A percentile compares a stretch with the other conserved stretches of the same genome.
Evolutionary conservation across 2,329 filamentous ascomycete genomes (phyloP).

Genomic region (Alternaria gansuensis): DNA sequence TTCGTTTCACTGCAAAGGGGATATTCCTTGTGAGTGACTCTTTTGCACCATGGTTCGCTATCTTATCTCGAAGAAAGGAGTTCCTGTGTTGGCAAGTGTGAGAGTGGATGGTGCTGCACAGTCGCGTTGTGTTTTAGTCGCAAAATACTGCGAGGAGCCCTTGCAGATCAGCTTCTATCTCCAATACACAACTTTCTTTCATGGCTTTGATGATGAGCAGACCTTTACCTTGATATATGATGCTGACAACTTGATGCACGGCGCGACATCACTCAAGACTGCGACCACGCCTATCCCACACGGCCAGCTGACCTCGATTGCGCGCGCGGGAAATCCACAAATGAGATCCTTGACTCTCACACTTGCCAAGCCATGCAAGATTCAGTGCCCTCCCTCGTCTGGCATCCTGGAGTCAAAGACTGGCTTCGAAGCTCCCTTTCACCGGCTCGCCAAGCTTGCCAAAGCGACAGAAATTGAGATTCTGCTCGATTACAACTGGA

Average conservation of each 20-base stretch:
- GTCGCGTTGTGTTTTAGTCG: slow-evolving; percentile 18
- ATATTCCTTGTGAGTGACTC: slow-evolving; percentile 17
- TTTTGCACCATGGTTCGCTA: slow-evolving; percentile 12
- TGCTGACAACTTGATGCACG: slow-evolving; percentile 29
- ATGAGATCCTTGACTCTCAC: slow-evolving; percentile 19
- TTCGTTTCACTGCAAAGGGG: slow-evolving; percentile 15
- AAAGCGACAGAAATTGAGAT: slow-evolving; percentile 24
- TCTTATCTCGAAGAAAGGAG: slow-evolving; percentile 21
- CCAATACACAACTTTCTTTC: slow-evolving; percentile 18
- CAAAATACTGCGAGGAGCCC: slow-evolving; percentile 20
- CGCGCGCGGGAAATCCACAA: slow-evolving; percentile 24
- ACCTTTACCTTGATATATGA: slow-evolving; percentile 30
- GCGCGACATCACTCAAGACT: slow-evolving; percentile 14
- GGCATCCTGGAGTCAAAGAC: slow-evolving; percentile 11
- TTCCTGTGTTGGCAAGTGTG: slow-evolving; percentile 23
- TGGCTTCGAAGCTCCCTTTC: slow-evolving; percentile 17
- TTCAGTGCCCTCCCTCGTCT: slow-evolving; percentile 17
- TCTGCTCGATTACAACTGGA: slow-evolving; percentile 31
- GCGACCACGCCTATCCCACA: slow-evolving; percentile 7
- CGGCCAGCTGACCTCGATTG: slow-evolving; percentile 16
- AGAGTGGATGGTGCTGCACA: slow-evolving; percentile 18
- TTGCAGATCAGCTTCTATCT: slow-evolving; percentile 26
- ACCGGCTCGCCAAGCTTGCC: slow-evolving; percentile 21
- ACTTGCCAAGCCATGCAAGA: slow-evolving; percentile 19
- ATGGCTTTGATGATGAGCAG: slow-evolving; percentile 20